phyloP scores from a whole-genome alignment of 148 eudicot species.

The Limonium bicolor region DNA sequence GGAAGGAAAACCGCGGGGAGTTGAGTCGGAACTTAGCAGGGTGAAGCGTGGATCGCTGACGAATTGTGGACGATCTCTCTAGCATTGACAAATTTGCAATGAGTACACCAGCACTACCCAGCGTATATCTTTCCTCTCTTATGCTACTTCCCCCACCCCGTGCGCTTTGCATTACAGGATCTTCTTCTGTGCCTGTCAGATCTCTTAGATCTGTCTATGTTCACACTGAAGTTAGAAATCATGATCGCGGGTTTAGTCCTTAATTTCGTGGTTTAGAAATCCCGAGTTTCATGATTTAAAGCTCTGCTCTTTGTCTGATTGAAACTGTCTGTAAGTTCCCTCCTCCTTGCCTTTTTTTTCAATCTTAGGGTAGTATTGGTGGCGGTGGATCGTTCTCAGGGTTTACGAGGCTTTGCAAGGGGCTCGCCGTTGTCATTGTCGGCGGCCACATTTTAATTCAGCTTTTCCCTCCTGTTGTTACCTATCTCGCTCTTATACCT shows the following conservation, averaged over 20 bases:
- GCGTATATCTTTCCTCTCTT: slow-evolving; percentile 13
- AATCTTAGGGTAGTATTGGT: slow-evolving; percentile 18
- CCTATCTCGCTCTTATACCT: slow-evolving; percentile 82
- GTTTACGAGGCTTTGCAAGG: slow-evolving; percentile 78
- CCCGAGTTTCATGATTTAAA: not conserved
- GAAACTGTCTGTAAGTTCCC: no score
- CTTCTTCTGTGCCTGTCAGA: not conserved
- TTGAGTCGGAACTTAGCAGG: no score
- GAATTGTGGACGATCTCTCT: no score
- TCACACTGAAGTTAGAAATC: not conserved
- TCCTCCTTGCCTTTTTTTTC: not conserved
- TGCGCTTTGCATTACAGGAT: not conserved
- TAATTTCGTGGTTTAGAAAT: not conserved
- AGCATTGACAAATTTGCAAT: no score
- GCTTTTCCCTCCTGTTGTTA: slow-evolving; percentile 51
- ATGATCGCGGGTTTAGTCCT: not conserved
- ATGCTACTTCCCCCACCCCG: not conserved
- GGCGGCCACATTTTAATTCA: slow-evolving; percentile 70
- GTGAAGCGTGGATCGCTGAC: no score
- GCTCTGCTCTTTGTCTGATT: not conserved
- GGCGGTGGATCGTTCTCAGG: slow-evolving; percentile 41
- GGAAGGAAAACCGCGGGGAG: no score
- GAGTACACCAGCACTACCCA: slow-evolving; percentile 35
- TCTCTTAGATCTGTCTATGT: not conserved
- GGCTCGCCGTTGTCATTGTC: slow-evolving; percentile 61